These are phyloP conservation scores for Malania oleifera DNA, from an alignment of 164 flowering plant genomes.

Conservation along the genomic window DNA sequence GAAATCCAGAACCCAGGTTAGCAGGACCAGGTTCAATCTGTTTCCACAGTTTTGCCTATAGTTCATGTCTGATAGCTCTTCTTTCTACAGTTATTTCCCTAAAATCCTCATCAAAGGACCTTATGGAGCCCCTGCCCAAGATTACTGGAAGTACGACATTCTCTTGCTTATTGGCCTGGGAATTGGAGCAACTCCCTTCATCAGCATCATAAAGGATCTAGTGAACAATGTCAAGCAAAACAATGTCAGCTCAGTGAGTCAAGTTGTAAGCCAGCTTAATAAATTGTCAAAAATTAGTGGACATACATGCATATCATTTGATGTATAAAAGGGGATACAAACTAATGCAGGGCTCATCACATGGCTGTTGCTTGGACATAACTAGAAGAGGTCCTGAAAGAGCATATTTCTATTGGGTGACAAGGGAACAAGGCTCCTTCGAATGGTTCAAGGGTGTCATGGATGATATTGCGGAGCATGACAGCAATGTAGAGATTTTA, in stretches of 20 bases:
- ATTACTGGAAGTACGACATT: slow-evolving; percentile 72
- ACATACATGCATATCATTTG: background rate
- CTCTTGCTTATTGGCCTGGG: slow-evolving; percentile 89
- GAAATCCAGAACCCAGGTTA: slow-evolving; percentile 33
- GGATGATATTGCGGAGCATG: slow-evolving; percentile 83
- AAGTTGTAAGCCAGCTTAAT: slow-evolving; percentile 2
- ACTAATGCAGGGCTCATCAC: slow-evolving; percentile 28
- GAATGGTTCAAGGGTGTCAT: slow-evolving; percentile 99
- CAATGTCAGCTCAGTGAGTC: slow-evolving; percentile 25
- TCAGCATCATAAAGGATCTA: slow-evolving; percentile 90
- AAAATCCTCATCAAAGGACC: slow-evolving; percentile 74
- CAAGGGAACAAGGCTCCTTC: slow-evolving; percentile 89
- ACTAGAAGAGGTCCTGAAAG: slow-evolving; percentile 49
- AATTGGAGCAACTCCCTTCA: slow-evolving; percentile 94
- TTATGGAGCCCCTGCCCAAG: slow-evolving; percentile 92
- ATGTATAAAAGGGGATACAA: background rate
- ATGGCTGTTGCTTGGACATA: background rate
- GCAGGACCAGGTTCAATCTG: slow-evolving; percentile 6
- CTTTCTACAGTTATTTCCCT: slow-evolving; percentile 49
- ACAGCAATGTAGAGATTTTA: slow-evolving; percentile 43
- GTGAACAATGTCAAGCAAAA: slow-evolving; percentile 43
- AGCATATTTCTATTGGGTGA: slow-evolving; percentile 95
- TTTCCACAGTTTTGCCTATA: background rate
- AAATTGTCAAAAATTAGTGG: background rate
- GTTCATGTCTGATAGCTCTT: slow-evolving; percentile 3